phyloP scores from a whole-genome alignment of 1,139 yeast genomes.

The Candida sojae region DNA sequence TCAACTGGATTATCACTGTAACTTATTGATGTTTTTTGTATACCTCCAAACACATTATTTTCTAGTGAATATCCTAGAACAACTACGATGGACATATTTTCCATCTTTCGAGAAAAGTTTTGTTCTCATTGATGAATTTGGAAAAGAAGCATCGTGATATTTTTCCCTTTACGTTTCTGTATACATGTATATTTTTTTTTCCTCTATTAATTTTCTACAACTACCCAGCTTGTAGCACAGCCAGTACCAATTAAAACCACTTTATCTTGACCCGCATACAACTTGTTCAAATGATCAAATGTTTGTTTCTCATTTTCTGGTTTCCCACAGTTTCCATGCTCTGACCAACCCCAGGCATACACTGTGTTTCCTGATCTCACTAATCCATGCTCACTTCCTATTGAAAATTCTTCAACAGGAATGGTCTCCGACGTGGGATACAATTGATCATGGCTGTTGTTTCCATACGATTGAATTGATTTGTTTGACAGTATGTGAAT shows the following conservation, averaged over 20 bases:
- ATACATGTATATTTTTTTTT: neutral
- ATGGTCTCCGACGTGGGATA: constrained; percentile 25
- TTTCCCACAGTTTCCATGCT: constrained; percentile 92
- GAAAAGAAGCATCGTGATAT: constrained; percentile 81
- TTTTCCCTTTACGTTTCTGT: constrained; percentile 8
- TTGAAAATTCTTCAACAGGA: constrained; percentile 25
- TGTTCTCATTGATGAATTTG: constrained; percentile 62
- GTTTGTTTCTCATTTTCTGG: constrained; percentile 18
- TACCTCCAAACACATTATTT: constrained; percentile 16
- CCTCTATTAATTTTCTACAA: constrained; percentile 12
- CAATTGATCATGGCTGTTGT: constrained; percentile 74
- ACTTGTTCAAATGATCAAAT: constrained; percentile 36
- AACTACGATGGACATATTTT: constrained; percentile 73
- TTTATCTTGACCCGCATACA: constrained; percentile 27
- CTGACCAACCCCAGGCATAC: constrained; percentile 97
- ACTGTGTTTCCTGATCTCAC: constrained; percentile 39
- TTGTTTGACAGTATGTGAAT: constrained; percentile 44
- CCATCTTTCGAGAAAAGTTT: constrained; percentile 61
- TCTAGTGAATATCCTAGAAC: constrained; percentile 65
- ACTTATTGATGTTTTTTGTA: constrained; percentile 4
- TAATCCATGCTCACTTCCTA: constrained; percentile 91
- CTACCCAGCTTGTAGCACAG: constrained; percentile 48
- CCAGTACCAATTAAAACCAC: constrained; percentile 41
- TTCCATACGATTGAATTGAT: constrained; percentile 58
- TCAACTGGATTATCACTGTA: constrained; percentile 6